A percentile compares a stretch with the other conserved stretches of the same genome.
These are phyloP conservation scores for Gleditsia sinensis DNA, from an alignment of 306 rosid species.

Conservation along the genomic window DNA sequence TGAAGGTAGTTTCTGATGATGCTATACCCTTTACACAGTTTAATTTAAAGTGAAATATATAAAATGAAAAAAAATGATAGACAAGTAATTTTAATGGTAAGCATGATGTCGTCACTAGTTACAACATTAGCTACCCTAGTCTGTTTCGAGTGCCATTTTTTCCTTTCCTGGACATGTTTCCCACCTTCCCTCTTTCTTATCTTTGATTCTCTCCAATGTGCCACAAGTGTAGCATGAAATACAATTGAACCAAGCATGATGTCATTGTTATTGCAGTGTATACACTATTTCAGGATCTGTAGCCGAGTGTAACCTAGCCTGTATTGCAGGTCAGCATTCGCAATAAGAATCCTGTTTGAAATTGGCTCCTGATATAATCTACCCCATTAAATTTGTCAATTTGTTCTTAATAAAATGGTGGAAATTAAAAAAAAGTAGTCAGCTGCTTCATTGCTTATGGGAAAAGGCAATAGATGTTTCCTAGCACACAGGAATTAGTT, in stretches of 20 bases:
- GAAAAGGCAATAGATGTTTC: constrained; percentile 8
- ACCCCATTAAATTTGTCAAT: neutral
- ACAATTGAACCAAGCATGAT: neutral
- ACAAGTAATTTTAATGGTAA: neutral
- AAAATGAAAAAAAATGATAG: neutral
- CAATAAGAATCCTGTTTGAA: constrained; percentile 9
- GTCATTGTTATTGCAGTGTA: neutral
- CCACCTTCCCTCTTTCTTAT: neutral
- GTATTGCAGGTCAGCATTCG: neutral
- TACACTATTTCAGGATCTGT: neutral
- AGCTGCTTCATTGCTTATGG: neutral
- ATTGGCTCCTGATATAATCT: neutral
- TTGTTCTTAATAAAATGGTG: neutral
- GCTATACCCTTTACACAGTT: neutral
- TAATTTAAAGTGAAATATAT: neutral
- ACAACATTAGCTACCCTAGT: neutral
- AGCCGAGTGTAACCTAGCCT: neutral
- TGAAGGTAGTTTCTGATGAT: neutral
- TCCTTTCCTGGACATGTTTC: neutral
- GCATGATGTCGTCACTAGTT: neutral
- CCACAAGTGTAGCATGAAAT: neutral
- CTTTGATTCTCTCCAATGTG: neutral
- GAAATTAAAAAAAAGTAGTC: neutral
- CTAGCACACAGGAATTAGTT: constrained; percentile 5
- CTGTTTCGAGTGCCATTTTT: neutral